A percentile compares a stretch with the other conserved stretches of the same genome.
Evolutionary conservation across 257 asterid genomes (phyloP).

Genomic region (Ilex aquifolium): DNA sequence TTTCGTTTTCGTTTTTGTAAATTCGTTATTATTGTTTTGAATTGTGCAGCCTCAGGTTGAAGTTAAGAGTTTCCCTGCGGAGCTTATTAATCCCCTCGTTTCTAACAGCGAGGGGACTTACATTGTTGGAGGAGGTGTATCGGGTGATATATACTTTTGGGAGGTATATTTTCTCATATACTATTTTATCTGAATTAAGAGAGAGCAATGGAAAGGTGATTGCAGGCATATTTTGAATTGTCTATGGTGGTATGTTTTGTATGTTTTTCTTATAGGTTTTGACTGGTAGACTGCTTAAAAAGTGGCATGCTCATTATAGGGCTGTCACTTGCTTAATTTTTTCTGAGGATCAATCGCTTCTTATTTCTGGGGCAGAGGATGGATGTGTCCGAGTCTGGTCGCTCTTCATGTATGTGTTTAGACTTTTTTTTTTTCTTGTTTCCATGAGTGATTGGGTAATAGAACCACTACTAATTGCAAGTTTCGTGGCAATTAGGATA

Average conservation of each 20-base stretch:
- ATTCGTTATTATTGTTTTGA: background rate
- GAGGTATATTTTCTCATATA: slow-evolving; percentile 46
- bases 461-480: background rate
- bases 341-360: slow-evolving; percentile 79
- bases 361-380: slow-evolving; percentile 90
- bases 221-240: background rate
- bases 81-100: slow-evolving; percentile 58
- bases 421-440: slow-evolving; percentile 7
- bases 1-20: no score
- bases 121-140: slow-evolving; percentile 77
- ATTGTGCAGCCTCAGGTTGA: slow-evolving; percentile 73
- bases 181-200: background rate
- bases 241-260: slow-evolving; percentile 6
- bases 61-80: slow-evolving; percentile 80
- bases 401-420: slow-evolving; percentile 50
- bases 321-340: slow-evolving; percentile 71
- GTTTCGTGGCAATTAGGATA: slow-evolving; percentile 40
- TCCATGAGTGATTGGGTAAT: background rate
- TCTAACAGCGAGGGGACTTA: slow-evolving; percentile 68
- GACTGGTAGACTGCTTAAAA: slow-evolving; percentile 73
- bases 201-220: background rate
- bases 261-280: slow-evolving; percentile 44
- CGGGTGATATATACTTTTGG: slow-evolving; percentile 84
- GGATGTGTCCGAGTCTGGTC: slow-evolving; percentile 98
- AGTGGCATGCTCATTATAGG: slow-evolving; percentile 93